A percentile compares a stretch with the other conserved stretches of the same genome.
These are phyloP conservation scores for Ogataea hybrid DNA, from an alignment of 1,139 yeast species.

Conservation along the genomic window DNA sequence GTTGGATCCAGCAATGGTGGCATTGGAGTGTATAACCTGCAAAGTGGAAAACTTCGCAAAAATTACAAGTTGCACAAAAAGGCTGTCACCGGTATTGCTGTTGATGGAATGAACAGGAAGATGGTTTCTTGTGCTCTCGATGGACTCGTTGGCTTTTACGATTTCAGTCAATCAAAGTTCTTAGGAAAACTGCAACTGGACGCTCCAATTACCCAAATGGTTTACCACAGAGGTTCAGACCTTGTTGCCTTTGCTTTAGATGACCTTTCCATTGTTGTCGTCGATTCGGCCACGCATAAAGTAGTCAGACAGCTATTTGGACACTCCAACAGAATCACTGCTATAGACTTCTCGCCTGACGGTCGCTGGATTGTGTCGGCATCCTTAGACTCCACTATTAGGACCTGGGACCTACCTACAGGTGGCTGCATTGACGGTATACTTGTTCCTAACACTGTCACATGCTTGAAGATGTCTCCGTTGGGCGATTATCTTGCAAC, in stretches of 20 bases:
- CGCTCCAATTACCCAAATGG: conserved; percentile 75
- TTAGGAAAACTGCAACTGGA: conserved; percentile 68
- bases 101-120: conserved; percentile 86
- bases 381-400: conserved; percentile 78
- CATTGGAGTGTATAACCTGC: conserved; percentile 86
- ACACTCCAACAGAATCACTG: conserved; percentile 84
- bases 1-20: conserved; percentile 92
- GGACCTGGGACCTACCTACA: conserved; percentile 98
- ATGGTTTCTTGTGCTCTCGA: conserved; percentile 89
- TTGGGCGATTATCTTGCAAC: conserved; percentile 92
- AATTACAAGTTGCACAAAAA: conserved; percentile 64
- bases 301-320: conserved; percentile 89
- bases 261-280: conserved; percentile 77
- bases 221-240: conserved; percentile 79
- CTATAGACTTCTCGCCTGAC: conserved; percentile 89
- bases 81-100: conserved; percentile 83
- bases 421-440: conserved; percentile 98
- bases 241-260: conserved; percentile 84
- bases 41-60: conserved; percentile 79
- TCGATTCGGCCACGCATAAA: conserved; percentile 79
- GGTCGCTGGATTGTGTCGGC: conserved; percentile 94
- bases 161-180: conserved; percentile 70
- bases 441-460: conserved; percentile 71
- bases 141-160: conserved; percentile 85
- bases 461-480: conserved; percentile 79